Conservation (phyloP, 75 land plant species). For the Larix kaempferi region DNA sequence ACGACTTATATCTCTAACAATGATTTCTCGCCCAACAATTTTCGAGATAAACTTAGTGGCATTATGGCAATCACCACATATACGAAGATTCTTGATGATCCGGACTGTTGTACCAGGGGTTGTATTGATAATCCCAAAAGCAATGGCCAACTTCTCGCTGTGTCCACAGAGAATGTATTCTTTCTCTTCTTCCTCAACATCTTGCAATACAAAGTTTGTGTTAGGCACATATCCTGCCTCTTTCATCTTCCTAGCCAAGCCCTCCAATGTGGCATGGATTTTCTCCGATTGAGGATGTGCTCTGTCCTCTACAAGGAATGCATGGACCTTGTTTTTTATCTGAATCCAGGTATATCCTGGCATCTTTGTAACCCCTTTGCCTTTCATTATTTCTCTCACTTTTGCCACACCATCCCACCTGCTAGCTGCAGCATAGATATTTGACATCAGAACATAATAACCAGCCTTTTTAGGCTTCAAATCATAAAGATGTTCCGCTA, state of each 20-base stretch:
- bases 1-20: neutral
- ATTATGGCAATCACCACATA: constrained; percentile 2
- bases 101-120: constrained; percentile 1
- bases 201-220: constrained; percentile 6
- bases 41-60: constrained; percentile 1
- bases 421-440: too few species aligned
- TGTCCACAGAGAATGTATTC: constrained; percentile 5
- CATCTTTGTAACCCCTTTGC: constrained; percentile 7
- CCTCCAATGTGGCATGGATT: constrained; percentile 5
- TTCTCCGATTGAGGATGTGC: constrained; percentile 7
- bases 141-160: constrained; percentile 11
- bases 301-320: constrained; percentile 4
- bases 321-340: neutral
- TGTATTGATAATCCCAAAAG: constrained; percentile 12
- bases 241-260: neutral
- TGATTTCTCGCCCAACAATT: constrained; percentile 1
- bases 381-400: neutral
- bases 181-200: constrained; percentile 9
- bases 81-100: constrained; percentile 5
- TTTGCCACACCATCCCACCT: too few species aligned
- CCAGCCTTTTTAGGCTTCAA: too few species aligned
- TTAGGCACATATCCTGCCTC: constrained; percentile 10
- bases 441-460: too few species aligned
- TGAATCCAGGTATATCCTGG: constrained; percentile 10
- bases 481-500: too few species aligned